Base-by-base conservation (phyloP, 2,329 filamentous ascomycete genomes). In the Fusarium ambrosium region DNA sequence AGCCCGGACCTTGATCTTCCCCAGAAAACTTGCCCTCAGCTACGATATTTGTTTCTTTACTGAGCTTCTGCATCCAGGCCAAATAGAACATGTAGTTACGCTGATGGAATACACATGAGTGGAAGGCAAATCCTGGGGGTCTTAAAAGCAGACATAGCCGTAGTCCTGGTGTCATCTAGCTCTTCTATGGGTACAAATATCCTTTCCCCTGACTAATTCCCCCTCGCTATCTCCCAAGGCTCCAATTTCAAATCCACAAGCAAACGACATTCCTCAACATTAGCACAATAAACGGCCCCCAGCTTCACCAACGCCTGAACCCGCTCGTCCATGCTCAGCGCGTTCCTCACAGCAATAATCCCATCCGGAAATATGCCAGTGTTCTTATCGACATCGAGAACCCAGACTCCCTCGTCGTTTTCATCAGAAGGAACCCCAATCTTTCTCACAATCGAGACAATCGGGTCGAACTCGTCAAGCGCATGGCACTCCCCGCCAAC, bases 391-490 rank as follows among this genome's bases (percentile, higher is more conserved):
- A 65, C 24, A 65, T 65, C 16, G 37, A 65, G 63, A 36, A 65
- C 39, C 63, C 63, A 65, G 16, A 65, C 51, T 60, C 63, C 63
- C 48, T 48, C 36, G 24, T 60, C 53, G 29, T 43, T 59, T 48
- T 65, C 37, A 48, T 59, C 53, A 60, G 53, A 65, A 59, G 63
- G 51, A 60, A 65, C 22, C 39, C 63, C 63, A 51, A 59, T 48
- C 63, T 65, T 59, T 48, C 63, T 65, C 53, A 59, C 53, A 59
- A 32, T 59, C 63, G 63, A 65, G 63, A 65, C 27, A 58, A 59
- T 34, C 27, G 53, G 51, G 51, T 59, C 36, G 51, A 59, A 65
- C 36, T 60, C 53, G 24, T 65, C 53, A 48, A 65, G 63, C 37
- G 51, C 53, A 59, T 45, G 36, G 37, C 63, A 65, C 51, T 59